phyloP scores from a whole-genome alignment of 2,329 filamentous ascomycete genomes.

The Tolypocladium ovalisporum region DNA sequence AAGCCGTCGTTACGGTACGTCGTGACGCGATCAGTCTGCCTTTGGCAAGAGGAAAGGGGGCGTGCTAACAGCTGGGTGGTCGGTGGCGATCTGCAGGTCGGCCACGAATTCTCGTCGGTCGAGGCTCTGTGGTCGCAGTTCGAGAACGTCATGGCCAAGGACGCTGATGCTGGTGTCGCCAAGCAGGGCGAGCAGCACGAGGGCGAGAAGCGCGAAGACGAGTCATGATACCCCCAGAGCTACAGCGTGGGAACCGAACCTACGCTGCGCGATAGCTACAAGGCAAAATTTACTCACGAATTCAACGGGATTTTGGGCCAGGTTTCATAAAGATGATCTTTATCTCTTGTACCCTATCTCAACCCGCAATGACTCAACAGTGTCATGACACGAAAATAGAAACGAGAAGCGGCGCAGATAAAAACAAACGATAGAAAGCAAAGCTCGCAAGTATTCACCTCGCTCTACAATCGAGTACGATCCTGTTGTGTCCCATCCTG shows the following conservation, averaged over 20 bases:
- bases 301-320: background rate
- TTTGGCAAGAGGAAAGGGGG: background rate
- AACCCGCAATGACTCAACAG: conserved; percentile 8
- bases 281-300: background rate
- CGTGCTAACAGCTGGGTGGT: background rate
- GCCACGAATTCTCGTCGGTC: conserved; percentile 94
- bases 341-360: conserved; percentile 12
- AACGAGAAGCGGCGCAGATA: conserved; percentile 8
- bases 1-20: conserved; percentile 77
- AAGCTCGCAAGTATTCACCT: conserved; percentile 5
- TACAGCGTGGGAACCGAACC: background rate
- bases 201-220: conserved; percentile 9
- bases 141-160: conserved; percentile 85
- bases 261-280: background rate
- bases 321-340: conserved; percentile 10
- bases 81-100: conserved; percentile 44
- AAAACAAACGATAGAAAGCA: conserved; percentile 10
- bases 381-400: conserved; percentile 16
- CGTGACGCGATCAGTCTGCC: too few relatives aligned
- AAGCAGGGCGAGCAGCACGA: conserved; percentile 14
- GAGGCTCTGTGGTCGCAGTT: conserved; percentile 97
- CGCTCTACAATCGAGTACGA: background rate
- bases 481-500: conserved; percentile 2
- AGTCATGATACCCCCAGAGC: background rate
- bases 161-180: conserved; percentile 20